Percentiles rank a stretch among this genome's conserved stretches.
Evolutionary conservation across 805 yeast species (phyloP).

Genomic region (Yarrowia yakushimensis): DNA sequence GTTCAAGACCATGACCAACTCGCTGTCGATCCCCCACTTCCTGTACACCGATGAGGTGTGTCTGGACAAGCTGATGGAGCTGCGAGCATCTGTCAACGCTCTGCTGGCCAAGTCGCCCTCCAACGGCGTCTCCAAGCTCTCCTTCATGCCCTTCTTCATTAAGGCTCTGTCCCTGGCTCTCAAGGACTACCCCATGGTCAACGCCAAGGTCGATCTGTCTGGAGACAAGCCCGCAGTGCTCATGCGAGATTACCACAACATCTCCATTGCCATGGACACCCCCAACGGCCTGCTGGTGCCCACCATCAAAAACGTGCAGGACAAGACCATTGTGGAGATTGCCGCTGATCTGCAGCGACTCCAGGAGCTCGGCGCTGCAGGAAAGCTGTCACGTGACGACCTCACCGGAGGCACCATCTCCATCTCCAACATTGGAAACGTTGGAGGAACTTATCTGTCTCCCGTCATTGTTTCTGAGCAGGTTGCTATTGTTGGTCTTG

Average conservation of each 20-base stretch:
- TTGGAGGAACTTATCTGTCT: conserved; percentile 39
- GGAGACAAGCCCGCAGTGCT: conserved; percentile 32
- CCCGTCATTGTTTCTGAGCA: conserved; percentile 38
- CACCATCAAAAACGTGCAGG: conserved; percentile 35
- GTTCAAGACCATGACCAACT: conserved; percentile 38
- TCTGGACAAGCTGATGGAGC: conserved; percentile 33
- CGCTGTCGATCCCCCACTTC: conserved; percentile 38
- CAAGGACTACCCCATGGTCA: conserved; percentile 34
- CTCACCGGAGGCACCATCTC: conserved; percentile 38
- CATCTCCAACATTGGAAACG: conserved; percentile 38
- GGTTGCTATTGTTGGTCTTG: conserved; percentile 39
- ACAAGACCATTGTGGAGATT: conserved; percentile 34
- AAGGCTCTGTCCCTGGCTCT: conserved; percentile 38
- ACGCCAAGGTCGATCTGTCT: conserved; percentile 31
- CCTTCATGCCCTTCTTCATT: conserved; percentile 39
- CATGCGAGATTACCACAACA: conserved; percentile 35
- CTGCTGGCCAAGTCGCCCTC: conserved; percentile 26
- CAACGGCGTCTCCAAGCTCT: conserved; percentile 27
- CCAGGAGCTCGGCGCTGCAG: conserved; percentile 32
- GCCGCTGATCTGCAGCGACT: conserved; percentile 35
- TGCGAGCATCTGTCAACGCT: conserved; percentile 32
- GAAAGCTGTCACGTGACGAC: conserved; percentile 34
- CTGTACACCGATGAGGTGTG: conserved; percentile 38
- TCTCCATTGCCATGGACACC: conserved; percentile 39
- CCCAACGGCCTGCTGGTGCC: conserved; percentile 39